Base-by-base conservation (phyloP, 441 rosid genomes). In the Sinapis alba region DNA sequence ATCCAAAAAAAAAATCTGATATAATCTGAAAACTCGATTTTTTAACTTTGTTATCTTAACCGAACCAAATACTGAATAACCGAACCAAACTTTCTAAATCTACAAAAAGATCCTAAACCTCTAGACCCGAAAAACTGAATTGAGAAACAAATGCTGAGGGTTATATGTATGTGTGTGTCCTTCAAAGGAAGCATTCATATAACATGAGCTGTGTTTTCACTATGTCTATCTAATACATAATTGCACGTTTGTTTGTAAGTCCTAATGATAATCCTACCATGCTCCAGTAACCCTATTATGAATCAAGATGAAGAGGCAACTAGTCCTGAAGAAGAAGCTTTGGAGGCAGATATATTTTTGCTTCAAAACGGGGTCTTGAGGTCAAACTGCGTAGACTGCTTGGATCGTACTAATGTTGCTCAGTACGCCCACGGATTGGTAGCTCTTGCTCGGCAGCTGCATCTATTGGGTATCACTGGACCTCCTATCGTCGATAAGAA, bases 371-470 rank as follows among this genome's bases (percentile, higher is more conserved):
- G 96, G 59, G 90, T 90, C 61, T 78, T 90, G 47, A 78, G 96
- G 77, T 86, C 90, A 69, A 90, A 90, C 50, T 90, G 96, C 79
- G 80, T 90, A 16, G 93, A 90, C 79, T 90, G 96, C 61, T 68
- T 90, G 67, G 96, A 90, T 69, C 91, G 93, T 34, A 90, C 96
- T 43, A 90, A 90, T 36, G 85, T 90, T 69, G 91, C 96, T 24
- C 93, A 90, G 73, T 90, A 83, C 53, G 90, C 90, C 10, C 81
- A 82, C 58, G 96, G 96, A 62, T 72, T 90, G 68, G 87, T 85
- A 61, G 88, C 90, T 72, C 84, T 90, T 57, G 88, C 73, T 51
- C 83, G 59, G 59, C 93, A 90, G 74, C 78, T 90, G 59, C 84
- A 83, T 60, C 71, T 82, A 62, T 70, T 87, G 67, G 91, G 91